These are phyloP conservation scores for Albatrellus ellisii DNA, from an alignment of 768 basidiomycete species.

Conservation along the genomic window DNA sequence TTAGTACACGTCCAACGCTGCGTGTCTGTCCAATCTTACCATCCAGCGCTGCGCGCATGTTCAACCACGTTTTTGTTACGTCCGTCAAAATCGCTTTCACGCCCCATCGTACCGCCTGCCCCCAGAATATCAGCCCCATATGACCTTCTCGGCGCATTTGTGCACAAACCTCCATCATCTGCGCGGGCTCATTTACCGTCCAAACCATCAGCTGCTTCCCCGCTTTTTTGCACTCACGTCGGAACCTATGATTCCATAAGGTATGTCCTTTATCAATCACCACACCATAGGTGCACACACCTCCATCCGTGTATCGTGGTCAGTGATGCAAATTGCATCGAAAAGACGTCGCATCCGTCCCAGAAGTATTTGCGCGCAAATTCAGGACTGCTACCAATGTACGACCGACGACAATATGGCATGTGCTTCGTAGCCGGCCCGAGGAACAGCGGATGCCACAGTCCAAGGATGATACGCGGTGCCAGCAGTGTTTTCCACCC, in stretches of 20 bases:
- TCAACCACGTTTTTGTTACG: constrained; percentile 26
- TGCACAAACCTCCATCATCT: constrained; percentile 75
- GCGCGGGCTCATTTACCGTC: constrained; percentile 86
- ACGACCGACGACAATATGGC: constrained; percentile 73
- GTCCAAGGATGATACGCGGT: constrained; percentile 67
- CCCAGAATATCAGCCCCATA: constrained; percentile 18
- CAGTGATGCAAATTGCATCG: constrained; percentile 63
- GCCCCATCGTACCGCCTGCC: constrained; percentile 47
- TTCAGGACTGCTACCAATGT: constrained; percentile 65
- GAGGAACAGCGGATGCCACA: constrained; percentile 91
- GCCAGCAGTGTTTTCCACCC: constrained; percentile 68
- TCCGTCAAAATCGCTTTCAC: constrained; percentile 36
- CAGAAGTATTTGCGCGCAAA: constrained; percentile 84
- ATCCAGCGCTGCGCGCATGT: constrained; percentile 22
- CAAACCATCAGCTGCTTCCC: constrained; percentile 87
- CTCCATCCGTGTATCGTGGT: constrained; percentile 59
- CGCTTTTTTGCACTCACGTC: constrained; percentile 59
- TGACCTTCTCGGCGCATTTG: neutral
- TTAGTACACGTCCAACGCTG: neutral
- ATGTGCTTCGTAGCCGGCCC: constrained; percentile 58
- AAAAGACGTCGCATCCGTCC: constrained; percentile 77
- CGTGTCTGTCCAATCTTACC: constrained; percentile 1
- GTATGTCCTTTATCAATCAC: too few species aligned
- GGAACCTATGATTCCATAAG: constrained; percentile 56
- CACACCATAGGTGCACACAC: constrained; percentile 36